Percentiles rank a stretch among this genome's conserved stretches.
These are phyloP conservation scores for Phytophthora crassamura DNA, from an alignment of 352 stramenopile genomes.

Conservation along the genomic window DNA sequence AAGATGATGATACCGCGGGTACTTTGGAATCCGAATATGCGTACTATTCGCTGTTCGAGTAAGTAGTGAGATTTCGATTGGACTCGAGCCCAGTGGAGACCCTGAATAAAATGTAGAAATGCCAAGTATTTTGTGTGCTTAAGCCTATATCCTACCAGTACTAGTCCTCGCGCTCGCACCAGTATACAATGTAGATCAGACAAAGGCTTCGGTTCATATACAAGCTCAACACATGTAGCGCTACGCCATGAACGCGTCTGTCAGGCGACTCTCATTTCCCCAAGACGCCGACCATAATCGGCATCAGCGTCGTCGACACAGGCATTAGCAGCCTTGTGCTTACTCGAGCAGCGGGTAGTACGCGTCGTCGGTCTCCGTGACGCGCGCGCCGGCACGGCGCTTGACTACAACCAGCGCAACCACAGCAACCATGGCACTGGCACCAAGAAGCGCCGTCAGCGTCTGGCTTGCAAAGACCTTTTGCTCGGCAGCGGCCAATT, in stretches of 20 bases:
- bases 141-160: background rate
- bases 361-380: constrained; percentile 38
- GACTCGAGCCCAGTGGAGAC: too few relatives aligned
- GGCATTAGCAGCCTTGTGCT: background rate
- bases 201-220: constrained; percentile 3
- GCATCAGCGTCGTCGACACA: background rate
- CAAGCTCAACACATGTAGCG: constrained; percentile 8
- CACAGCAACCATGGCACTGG: constrained; percentile 52
- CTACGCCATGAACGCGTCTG: background rate
- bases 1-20: too few relatives aligned
- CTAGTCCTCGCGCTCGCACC: constrained; percentile 9
- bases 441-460: constrained; percentile 42
- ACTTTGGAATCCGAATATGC: too few relatives aligned
- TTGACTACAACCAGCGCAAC: constrained; percentile 64
- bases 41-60: too few relatives aligned
- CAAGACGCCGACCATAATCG: too few relatives aligned
- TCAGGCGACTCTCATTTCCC: background rate
- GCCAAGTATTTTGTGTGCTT: too few relatives aligned
- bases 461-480: constrained; percentile 28
- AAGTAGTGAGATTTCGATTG: too few relatives aligned
- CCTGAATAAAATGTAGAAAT: too few relatives aligned
- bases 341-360: constrained; percentile 71
- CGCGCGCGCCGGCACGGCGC: constrained; percentile 10
- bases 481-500: constrained; percentile 23
- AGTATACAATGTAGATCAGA: background rate